Evolutionary conservation across 192 early-diverging fungal species (phyloP), one percentile per base, ranked within the genome.

Genomic region (Gaertneriomyces semiglobifer): DNA sequence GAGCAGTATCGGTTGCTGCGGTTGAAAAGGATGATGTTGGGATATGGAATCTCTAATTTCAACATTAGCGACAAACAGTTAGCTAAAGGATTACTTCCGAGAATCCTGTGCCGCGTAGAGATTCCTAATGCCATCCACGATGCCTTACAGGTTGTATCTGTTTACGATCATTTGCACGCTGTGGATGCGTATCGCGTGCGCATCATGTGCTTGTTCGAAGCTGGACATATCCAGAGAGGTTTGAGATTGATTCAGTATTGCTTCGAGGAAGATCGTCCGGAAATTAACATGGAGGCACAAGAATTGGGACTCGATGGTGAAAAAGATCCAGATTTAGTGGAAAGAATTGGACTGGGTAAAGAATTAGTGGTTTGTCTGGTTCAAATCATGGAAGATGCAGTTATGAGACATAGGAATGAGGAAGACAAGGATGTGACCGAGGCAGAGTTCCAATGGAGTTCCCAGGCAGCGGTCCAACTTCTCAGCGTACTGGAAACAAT

Each of bases 1-100:
- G 88, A 88, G 65, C 86, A 87, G 53, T 76, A 86, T 55, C 74
- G 83, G 45, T 74, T 89, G 60, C 80, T 90, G 84, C 63, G 77
- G 19, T 69, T 90, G 58, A 83, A 81, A 65, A 73, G 78, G 33
- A 88, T 88, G 83, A 72, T 90, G 16, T 56, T 81, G 14, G 43
- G 53, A 12, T 82, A 89, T 58, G 86, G 86, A 14, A 66, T 88
- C 46, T 62, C 60, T 6, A 69, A 71, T 19, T 82, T 86, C 55
- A 86, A 86, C 66, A 74, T 89, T 12, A 80, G 82, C 38, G 83
- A 89, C 63, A 71, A 78, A 38, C 51, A 63, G 4, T 74, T 87
- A 66, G 79, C 81, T 0, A 78, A 75, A 19, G 40, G 78, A 81
- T 68, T 89, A 19, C 63, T 88, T 18, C 78, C 71, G 50, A 74